Evolutionary conservation across 495 filamentous ascomycete genomes (phyloP).

Genomic region (Talaromyces proteolyticus): DNA sequence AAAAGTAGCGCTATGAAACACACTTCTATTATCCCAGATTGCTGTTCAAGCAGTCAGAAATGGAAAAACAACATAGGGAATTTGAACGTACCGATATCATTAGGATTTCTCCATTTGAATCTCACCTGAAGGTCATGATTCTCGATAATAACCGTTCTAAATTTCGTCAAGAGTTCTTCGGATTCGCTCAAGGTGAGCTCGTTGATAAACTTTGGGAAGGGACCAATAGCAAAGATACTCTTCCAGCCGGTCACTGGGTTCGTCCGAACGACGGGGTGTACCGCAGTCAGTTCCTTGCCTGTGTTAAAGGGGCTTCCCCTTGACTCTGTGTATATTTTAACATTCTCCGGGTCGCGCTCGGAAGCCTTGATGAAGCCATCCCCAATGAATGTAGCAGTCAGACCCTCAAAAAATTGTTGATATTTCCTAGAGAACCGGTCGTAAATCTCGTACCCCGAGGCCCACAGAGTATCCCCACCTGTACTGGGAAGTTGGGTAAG

Average conservation of each 20-base stretch:
- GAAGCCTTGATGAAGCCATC: slow-evolving; percentile 39
- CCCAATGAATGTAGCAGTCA: slow-evolving; percentile 49
- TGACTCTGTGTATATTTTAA: slow-evolving; percentile 42
- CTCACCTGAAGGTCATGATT: slow-evolving; percentile 80
- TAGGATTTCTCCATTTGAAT: slow-evolving; percentile 52
- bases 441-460: slow-evolving; percentile 42
- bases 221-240: slow-evolving; percentile 59
- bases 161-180: slow-evolving; percentile 54
- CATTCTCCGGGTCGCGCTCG: slow-evolving; percentile 29
- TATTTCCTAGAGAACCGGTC: slow-evolving; percentile 62
- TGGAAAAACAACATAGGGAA: not conserved
- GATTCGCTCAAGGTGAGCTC: slow-evolving; percentile 62
- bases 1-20: slow-evolving; percentile 65
- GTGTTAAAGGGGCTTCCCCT: slow-evolving; percentile 61
- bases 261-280: slow-evolving; percentile 69
- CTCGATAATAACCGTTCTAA: slow-evolving; percentile 57
- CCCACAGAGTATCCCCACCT: slow-evolving; percentile 58
- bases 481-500: slow-evolving; percentile 60
- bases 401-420: slow-evolving; percentile 56
- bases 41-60: slow-evolving; percentile 25
- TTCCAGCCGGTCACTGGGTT: slow-evolving; percentile 84
- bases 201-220: slow-evolving; percentile 56
- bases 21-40: slow-evolving; percentile 75
- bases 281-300: slow-evolving; percentile 51
- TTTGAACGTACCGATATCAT: slow-evolving; percentile 30